These are phyloP conservation scores for Tolypocladium ovalisporum DNA, from an alignment of 2,329 filamentous ascomycete species.

Conservation along the genomic window DNA sequence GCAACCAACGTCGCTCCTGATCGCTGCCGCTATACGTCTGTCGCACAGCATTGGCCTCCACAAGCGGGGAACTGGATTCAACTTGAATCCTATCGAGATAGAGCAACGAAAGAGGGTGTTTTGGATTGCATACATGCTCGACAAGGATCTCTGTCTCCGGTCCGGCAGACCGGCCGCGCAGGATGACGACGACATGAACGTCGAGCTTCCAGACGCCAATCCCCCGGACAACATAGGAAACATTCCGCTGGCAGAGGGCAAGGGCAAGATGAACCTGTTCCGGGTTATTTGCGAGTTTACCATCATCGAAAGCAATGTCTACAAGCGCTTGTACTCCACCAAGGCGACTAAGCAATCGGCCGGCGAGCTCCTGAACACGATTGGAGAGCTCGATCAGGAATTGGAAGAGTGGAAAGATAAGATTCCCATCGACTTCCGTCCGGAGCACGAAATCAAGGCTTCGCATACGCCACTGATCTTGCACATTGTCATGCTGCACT, in stretches of 20 bases:
- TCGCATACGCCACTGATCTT: conserved; percentile 88
- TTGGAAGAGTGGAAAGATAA: conserved; percentile 93
- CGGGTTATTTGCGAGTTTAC: conserved; percentile 85
- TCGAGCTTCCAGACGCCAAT: conserved; percentile 84
- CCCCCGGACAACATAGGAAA: conserved; percentile 90
- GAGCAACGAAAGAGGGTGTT: conserved; percentile 69
- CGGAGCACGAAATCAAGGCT: conserved; percentile 90
- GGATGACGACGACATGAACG: conserved; percentile 74
- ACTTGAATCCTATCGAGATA: conserved; percentile 84
- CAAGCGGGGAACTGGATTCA: conserved; percentile 86
- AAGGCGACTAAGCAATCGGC: conserved; percentile 86
- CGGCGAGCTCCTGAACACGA: conserved; percentile 87
- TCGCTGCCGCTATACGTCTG: conserved; percentile 80
- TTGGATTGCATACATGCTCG: conserved; percentile 55
- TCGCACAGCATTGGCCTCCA: conserved; percentile 93
- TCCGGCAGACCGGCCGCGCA: conserved; percentile 50
- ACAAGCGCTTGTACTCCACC: conserved; percentile 85
- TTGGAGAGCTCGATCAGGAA: conserved; percentile 83
- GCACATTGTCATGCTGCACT: conserved; percentile 88
- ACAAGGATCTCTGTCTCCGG: conserved; percentile 51
- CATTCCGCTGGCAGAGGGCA: conserved; percentile 79
- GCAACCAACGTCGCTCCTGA: conserved; percentile 83
- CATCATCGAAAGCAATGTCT: conserved; percentile 86
- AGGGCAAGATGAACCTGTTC: conserved; percentile 91
- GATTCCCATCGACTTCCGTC: conserved; percentile 92